Evolutionary conservation across 129 eudicot genomes (phyloP).

Genomic region (Centrapalus pauciflorus): DNA sequence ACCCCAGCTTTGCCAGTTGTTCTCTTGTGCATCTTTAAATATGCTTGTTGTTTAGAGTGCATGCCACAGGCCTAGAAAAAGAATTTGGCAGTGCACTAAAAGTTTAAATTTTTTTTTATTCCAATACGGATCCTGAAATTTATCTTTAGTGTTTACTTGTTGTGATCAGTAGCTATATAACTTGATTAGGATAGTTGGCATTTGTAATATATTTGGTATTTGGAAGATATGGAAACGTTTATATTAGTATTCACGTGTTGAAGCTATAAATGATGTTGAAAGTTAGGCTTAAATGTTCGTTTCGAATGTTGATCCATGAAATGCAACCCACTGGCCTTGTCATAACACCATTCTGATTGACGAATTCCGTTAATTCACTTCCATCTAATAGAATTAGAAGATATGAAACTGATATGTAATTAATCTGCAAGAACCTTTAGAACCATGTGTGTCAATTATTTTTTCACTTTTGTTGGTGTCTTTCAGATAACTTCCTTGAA

Average conservation of each 20-base stretch:
- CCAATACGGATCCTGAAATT: too few species aligned
- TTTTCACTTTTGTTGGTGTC: not conserved
- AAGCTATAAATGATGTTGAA: not conserved
- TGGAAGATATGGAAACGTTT: too few species aligned
- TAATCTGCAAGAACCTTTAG: conserved; percentile 14
- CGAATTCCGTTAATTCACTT: not conserved
- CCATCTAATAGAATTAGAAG: conserved; percentile 5
- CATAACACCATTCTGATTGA: not conserved
- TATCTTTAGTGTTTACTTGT: not conserved
- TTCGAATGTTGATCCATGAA: not conserved
- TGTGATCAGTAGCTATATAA: not conserved
- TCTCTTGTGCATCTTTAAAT: too few species aligned
- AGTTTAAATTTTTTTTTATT: too few species aligned
- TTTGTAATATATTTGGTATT: not conserved
- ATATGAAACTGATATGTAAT: conserved; percentile 6
- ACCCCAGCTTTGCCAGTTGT: not conserved
- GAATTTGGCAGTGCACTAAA: too few species aligned
- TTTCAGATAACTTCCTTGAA: conserved; percentile 39
- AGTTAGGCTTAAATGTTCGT: not conserved
- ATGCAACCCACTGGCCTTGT: not conserved
- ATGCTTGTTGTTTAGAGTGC: too few species aligned
- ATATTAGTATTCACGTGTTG: too few species aligned
- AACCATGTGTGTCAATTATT: conserved; percentile 10
- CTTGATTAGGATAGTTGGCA: not conserved
- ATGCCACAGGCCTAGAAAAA: too few species aligned